Evolutionary conservation across 1,284 basidiomycete species (phyloP).

Genomic region (Cutaneotrichosporon sp.): DNA sequence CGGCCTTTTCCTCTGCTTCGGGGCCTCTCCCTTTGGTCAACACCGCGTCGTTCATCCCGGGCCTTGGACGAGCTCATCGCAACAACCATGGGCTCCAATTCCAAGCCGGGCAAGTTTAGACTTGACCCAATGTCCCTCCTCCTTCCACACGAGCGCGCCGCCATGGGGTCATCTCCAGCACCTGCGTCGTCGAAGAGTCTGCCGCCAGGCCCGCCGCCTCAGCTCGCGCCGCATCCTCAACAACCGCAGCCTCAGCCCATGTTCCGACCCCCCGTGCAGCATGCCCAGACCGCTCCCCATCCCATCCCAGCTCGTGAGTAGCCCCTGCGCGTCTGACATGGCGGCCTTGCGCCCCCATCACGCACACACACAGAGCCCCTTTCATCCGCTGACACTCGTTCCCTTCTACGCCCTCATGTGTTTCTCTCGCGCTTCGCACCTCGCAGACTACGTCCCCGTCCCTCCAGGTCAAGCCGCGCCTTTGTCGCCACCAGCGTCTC

Average conservation of each 20-base stretch:
- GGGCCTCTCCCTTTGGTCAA: too few relatives aligned
- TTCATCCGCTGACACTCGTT: background rate
- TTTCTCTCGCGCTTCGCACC: background rate
- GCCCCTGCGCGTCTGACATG: background rate
- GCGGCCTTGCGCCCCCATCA: background rate
- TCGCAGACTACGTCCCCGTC: conserved; percentile 17
- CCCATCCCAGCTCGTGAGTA: conserved; percentile 8
- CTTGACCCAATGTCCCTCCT: conserved; percentile 45
- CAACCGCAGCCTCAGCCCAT: background rate
- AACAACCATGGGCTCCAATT: conserved; percentile 1
- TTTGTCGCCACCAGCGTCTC: conserved; percentile 37
- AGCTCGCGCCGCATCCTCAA: too few relatives aligned
- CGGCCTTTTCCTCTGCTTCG: too few relatives aligned
- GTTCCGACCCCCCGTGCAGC: background rate
- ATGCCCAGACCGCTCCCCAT: background rate
- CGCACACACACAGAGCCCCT: background rate
- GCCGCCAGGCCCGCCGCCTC: too few relatives aligned
- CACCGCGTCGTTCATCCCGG: too few relatives aligned
- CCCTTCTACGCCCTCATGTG: background rate
- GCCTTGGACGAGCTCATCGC: background rate
- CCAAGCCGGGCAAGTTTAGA: conserved; percentile 35
- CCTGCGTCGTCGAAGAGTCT: too few relatives aligned
- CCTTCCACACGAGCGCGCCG: conserved; percentile 41
- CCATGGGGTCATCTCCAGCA: background rate
- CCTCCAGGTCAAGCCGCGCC: conserved; percentile 22